Base-by-base conservation (phyloP, 306 rosid species). In the Gastrolobium bilobum region DNA sequence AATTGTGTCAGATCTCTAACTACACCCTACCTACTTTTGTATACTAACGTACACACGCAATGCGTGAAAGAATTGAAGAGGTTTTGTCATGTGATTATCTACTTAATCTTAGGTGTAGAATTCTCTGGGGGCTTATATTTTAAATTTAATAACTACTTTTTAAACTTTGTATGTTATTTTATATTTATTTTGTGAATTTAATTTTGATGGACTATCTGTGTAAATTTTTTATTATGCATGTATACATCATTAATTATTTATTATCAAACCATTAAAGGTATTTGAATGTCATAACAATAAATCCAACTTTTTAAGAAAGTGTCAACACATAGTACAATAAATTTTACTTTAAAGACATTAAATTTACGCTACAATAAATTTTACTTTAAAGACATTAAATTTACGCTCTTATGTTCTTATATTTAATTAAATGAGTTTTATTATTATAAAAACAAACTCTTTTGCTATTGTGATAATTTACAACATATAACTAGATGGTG, bases 41-140 rank as follows among this genome's bases (percentile, higher is more conserved):
- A 40, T 39, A 6, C 43, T 26, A 10, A 73, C 14, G 2, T 48
- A 39, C 20, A 53, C 77, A 71, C 68, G 78, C 78, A 56, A 73
- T 42, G 35, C 40, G 56, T 3, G 56, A 10, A 37, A 15, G 34
- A 53, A 52, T 34, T 51, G 9, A 34, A 34, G 15, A n/a, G 10
- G 5, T 70, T 34, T 34, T 70, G 3, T 51, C 20, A 15, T 0
- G 47, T 70, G 34, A 70, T 34, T 31, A 69, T 69, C 34, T 7
- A 68, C 31, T 68, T 68, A 48, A 48, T 30, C 42, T 44, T 6
- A 44, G 4, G 29, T 30, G 20, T 4, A 65, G 46, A 2, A 66
- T 44, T 44, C n/a, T 44, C 8, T 8, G 8, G 48, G 3, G 50
- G 4, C 50, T 9, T 44, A 10, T 20, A 20, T 20, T 20, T 6